These are phyloP conservation scores for Chalciporus piperatus DNA, from an alignment of 768 basidiomycete genomes.

Conservation along the genomic window DNA sequence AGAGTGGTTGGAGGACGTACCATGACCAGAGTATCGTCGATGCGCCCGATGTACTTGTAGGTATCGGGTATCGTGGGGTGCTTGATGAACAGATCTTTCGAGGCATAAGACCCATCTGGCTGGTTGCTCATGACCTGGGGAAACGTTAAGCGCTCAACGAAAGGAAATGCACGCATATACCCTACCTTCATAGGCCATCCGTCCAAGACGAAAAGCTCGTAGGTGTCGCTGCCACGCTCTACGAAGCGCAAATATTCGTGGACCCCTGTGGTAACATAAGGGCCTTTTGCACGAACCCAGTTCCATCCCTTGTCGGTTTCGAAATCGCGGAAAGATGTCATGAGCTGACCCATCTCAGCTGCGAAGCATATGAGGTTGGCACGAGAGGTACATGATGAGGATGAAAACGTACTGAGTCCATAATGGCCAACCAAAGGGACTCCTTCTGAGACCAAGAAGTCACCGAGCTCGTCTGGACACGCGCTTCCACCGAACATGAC, in stretches of 20 bases:
- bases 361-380: neutral
- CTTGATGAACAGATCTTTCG: constrained; percentile 50
- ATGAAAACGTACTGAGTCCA: constrained; percentile 41
- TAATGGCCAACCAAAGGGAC: constrained; percentile 49
- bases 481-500: constrained; percentile 52
- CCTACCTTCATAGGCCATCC: constrained; percentile 50
- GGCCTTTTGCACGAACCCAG: constrained; percentile 41
- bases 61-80: constrained; percentile 41
- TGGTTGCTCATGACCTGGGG: constrained; percentile 36
- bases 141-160: neutral
- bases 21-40: constrained; percentile 53
- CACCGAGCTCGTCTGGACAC: constrained; percentile 53
- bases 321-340: constrained; percentile 49
- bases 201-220: constrained; percentile 48
- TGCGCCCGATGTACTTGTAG: constrained; percentile 51
- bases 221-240: constrained; percentile 38
- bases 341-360: constrained; percentile 37
- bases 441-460: constrained; percentile 45
- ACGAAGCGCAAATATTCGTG: constrained; percentile 42
- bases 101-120: constrained; percentile 52
- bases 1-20: constrained; percentile 3
- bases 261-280: constrained; percentile 14
- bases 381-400: neutral
- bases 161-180: constrained; percentile 5
- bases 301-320: constrained; percentile 54